These are phyloP conservation scores for Metschnikowia similis DNA, from an alignment of 805 yeast species.

Conservation along the genomic window DNA sequence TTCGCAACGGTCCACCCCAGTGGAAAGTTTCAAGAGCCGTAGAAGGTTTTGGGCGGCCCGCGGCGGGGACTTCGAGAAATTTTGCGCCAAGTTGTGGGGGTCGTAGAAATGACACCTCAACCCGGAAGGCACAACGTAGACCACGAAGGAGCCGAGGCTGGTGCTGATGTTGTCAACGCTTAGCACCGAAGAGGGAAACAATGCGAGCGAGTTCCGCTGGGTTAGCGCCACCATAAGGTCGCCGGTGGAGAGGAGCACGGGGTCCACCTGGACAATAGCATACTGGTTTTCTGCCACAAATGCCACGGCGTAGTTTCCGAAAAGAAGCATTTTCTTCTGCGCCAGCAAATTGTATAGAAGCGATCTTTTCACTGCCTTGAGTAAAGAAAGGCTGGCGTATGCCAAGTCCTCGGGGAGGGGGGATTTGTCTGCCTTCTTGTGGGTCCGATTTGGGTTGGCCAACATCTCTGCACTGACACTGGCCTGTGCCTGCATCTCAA, in stretches of 20 bases:
- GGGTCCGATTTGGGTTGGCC: constrained; percentile 28
- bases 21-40: constrained; percentile 31
- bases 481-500: neutral
- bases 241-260: constrained; percentile 35
- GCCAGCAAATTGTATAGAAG: constrained; percentile 30
- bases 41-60: constrained; percentile 24
- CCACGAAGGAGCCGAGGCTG: constrained; percentile 23
- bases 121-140: constrained; percentile 40
- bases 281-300: constrained; percentile 10
- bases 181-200: constrained; percentile 25
- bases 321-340: constrained; percentile 22
- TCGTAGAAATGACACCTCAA: constrained; percentile 41
- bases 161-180: constrained; percentile 11
- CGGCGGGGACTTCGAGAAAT: constrained; percentile 25
- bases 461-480: constrained; percentile 19
- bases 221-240: constrained; percentile 33
- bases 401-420: constrained; percentile 25
- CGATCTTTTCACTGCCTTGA: constrained; percentile 39
- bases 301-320: constrained; percentile 33
- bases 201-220: constrained; percentile 20
- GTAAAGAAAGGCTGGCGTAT: constrained; percentile 32
- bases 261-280: constrained; percentile 33
- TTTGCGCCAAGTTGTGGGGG: constrained; percentile 17
- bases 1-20: constrained; percentile 23
- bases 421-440: constrained; percentile 3